Percentiles rank a stretch among this genome's conserved stretches.
Conservation (phyloP, 192 early-diverging fungal species). For the Backusella liffmaniae region DNA sequence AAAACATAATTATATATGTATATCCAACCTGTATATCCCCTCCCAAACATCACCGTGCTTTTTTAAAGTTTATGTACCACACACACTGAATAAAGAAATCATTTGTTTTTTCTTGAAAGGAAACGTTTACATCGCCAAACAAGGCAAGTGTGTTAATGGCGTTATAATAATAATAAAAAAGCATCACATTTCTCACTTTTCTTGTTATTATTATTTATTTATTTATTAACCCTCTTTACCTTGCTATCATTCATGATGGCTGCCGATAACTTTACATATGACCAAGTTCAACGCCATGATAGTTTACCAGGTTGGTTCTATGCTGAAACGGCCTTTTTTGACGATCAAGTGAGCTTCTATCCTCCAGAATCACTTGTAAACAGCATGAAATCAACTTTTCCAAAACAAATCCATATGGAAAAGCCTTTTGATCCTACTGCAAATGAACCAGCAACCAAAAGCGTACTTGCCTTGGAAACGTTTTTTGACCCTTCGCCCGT, state of each 20-base stretch:
- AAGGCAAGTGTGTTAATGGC: not conserved
- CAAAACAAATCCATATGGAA: not conserved
- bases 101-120: slow-evolving; percentile 5
- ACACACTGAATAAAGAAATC: not conserved
- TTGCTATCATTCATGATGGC: not conserved
- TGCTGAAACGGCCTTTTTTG: not conserved
- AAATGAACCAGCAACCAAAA: not conserved
- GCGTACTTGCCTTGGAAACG: not conserved
- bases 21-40: slow-evolving; percentile 4
- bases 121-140: slow-evolving; percentile 3
- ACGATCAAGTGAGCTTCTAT: not conserved
- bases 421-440: not conserved
- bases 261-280: not conserved
- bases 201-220: not conserved
- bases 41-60: not conserved
- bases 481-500: not conserved
- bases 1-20: not conserved
- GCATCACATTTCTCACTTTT: not conserved
- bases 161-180: not conserved
- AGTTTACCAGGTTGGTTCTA: not conserved
- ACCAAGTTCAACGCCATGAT: not conserved
- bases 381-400: not conserved
- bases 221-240: not conserved
- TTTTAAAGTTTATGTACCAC: slow-evolving; percentile 10
- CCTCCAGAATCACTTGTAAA: not conserved